phyloP scores from a whole-genome alignment of 106 monocot species.

The Gastrodia elata region DNA sequence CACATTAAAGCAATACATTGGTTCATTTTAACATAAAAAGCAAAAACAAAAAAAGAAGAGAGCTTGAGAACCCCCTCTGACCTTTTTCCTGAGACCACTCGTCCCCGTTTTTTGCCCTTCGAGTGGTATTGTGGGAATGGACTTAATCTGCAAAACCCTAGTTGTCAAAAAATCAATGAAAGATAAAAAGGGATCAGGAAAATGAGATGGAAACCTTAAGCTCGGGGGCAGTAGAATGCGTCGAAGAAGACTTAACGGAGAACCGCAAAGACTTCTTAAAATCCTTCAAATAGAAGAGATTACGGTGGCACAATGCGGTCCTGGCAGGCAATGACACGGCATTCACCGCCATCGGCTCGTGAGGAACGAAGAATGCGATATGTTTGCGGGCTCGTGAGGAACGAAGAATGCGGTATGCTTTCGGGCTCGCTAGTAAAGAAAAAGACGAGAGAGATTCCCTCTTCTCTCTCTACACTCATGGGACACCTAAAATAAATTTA shows the following conservation, averaged over 20 bases:
- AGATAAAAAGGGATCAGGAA: background rate
- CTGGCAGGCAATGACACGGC: background rate
- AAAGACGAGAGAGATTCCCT: too few species aligned
- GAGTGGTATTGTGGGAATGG: slow-evolving; percentile 76
- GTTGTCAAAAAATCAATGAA: slow-evolving; percentile 7
- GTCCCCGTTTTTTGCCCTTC: slow-evolving; percentile 99
- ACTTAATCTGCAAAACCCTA: slow-evolving; percentile 40
- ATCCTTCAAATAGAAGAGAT: background rate
- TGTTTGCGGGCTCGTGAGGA: background rate
- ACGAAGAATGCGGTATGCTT: background rate
- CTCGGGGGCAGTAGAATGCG: slow-evolving; percentile 16
- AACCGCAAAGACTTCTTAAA: background rate
- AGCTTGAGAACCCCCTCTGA: slow-evolving; percentile 3
- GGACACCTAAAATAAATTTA: too few species aligned
- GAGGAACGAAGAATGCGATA: background rate
- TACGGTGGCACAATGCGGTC: background rate
- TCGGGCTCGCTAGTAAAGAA: background rate
- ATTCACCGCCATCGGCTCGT: background rate
- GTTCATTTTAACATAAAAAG: background rate
- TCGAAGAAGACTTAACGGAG: slow-evolving; percentile 22
- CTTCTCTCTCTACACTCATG: too few species aligned
- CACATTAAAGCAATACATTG: background rate
- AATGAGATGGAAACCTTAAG: slow-evolving; percentile 18
- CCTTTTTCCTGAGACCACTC: slow-evolving; percentile 94
- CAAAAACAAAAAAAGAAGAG: background rate